Evolutionary conservation across 2,329 filamentous ascomycete species (phyloP).

Genomic region (Apiospora hydei): DNA sequence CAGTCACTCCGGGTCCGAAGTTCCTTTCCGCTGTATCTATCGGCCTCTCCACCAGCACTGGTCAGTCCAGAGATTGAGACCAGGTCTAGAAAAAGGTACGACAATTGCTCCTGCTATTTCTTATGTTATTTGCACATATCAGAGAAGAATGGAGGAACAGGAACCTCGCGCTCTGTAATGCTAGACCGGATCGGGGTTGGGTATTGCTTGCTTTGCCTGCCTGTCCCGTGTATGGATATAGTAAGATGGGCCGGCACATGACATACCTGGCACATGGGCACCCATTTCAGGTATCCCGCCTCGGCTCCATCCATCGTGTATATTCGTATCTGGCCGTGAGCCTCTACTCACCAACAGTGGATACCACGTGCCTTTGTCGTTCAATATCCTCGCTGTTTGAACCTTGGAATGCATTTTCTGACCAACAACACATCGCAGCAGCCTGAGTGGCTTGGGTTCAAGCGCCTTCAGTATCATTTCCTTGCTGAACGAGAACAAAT

Average conservation of each 20-base stretch:
- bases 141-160: not conserved
- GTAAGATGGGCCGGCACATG: constrained; percentile 20
- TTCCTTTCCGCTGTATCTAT: not conserved
- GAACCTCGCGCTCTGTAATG: not conserved
- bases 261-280: constrained; percentile 16
- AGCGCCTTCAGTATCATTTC: not conserved
- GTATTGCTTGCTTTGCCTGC: not conserved
- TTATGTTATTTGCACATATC: not conserved
- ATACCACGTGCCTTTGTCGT: constrained; percentile 16
- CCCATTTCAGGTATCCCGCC: constrained; percentile 22
- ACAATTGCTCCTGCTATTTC: not conserved
- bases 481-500: not conserved
- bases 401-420: not conserved
- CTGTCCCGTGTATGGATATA: constrained; percentile 18
- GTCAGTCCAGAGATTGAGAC: not conserved
- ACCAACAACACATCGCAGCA: not conserved
- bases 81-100: constrained; percentile 14
- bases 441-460: not conserved
- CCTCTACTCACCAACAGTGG: constrained; percentile 10
- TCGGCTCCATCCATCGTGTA: not conserved
- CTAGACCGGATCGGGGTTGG: not conserved
- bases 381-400: not conserved
- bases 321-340: constrained; percentile 11
- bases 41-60: not conserved
- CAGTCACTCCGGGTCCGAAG: not conserved